These are phyloP conservation scores for Solanum virginianum DNA, from an alignment of 257 asterid genomes.

Conservation along the genomic window DNA sequence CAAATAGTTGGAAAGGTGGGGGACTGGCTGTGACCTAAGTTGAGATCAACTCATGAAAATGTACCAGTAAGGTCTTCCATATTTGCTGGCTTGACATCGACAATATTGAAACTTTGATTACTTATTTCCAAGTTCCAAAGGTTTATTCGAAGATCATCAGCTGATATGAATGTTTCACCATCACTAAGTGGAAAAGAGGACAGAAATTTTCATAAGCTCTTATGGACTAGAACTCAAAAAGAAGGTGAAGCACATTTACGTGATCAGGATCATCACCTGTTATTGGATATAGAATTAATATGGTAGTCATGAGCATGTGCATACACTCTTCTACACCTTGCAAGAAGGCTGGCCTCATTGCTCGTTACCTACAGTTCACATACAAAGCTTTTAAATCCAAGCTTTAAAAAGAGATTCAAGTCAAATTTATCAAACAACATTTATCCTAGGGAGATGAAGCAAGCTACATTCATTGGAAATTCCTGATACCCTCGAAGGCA, in stretches of 20 bases:
- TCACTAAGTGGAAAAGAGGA: slow-evolving; percentile 40
- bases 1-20: background rate
- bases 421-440: background rate
- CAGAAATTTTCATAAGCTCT: slow-evolving; percentile 4
- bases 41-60: background rate
- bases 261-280: slow-evolving; percentile 47
- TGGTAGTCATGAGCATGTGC: slow-evolving; percentile 99
- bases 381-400: background rate
- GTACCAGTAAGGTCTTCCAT: slow-evolving; percentile 98
- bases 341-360: slow-evolving; percentile 74
- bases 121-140: slow-evolving; percentile 98
- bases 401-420: background rate
- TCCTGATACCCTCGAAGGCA: background rate
- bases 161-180: slow-evolving; percentile 99
- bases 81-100: slow-evolving; percentile 91
- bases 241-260: background rate
- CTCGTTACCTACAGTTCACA: slow-evolving; percentile 46
- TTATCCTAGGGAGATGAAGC: background rate
- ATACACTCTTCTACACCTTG: slow-evolving; percentile 91
- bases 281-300: slow-evolving; percentile 91
- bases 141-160: slow-evolving; percentile 97
- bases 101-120: slow-evolving; percentile 96
- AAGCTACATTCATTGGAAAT: background rate
- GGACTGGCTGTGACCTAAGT: background rate
- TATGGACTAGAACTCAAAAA: background rate